Conservation (phyloP, 345 rosid genomes). For the Syzygium aromaticum region DNA sequence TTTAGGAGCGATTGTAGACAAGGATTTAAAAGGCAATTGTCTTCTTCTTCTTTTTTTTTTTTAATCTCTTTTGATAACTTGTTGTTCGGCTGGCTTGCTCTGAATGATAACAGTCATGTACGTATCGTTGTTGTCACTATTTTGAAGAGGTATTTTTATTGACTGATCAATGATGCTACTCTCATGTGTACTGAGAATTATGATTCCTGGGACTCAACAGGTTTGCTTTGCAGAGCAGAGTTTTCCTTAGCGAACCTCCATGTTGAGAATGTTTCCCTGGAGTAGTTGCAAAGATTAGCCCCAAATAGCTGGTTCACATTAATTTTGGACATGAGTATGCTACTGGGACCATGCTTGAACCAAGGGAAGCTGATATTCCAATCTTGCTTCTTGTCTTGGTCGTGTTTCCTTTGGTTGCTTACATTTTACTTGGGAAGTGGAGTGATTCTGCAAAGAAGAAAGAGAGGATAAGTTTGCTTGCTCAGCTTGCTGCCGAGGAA, state of each 20-base stretch:
- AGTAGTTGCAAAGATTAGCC: not conserved
- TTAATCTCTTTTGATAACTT: not conserved
- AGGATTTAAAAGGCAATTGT: not conserved
- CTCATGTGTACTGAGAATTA: not conserved
- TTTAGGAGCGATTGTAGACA: not conserved
- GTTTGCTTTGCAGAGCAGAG: not conserved
- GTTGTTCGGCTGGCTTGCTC: not conserved
- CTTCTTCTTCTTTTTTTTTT: not conserved
- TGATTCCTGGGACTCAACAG: not conserved
- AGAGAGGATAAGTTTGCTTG: slow-evolving; percentile 52
- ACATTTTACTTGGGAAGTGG: slow-evolving; percentile 81
- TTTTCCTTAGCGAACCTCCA: not conserved
- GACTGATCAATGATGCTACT: not conserved
- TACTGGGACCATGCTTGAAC: slow-evolving; percentile 83
- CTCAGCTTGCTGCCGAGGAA: slow-evolving; percentile 77
- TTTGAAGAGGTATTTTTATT: not conserved
- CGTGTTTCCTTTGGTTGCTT: slow-evolving; percentile 73
- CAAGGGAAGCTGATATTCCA: slow-evolving; percentile 85
- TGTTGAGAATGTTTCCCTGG: not conserved
- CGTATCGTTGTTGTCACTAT: not conserved
- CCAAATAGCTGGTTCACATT: not conserved
- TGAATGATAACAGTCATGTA: not conserved
- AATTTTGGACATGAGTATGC: slow-evolving; percentile 62
- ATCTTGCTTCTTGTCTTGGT: slow-evolving; percentile 69
- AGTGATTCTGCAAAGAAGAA: slow-evolving; percentile 56